Conservation (phyloP, 2,329 filamentous ascomycete species). For the Aspergillus ibericus region DNA sequence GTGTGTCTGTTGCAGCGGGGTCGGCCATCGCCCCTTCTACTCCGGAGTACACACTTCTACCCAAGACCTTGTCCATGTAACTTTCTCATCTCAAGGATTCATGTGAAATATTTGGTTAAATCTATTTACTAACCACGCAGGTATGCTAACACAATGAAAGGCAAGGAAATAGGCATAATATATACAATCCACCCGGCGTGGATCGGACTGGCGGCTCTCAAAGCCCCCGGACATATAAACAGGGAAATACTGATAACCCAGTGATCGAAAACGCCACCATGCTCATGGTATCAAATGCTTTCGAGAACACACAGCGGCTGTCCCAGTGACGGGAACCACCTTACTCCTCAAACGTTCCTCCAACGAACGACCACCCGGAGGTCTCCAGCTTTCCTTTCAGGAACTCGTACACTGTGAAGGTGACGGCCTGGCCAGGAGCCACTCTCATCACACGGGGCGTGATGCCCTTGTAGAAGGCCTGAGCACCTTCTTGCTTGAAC, state of each 20-base stretch:
- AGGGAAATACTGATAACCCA: slow-evolving; percentile 18
- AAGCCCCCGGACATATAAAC: slow-evolving; percentile 10
- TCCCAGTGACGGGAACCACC: background rate
- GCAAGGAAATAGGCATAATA: slow-evolving; percentile 14
- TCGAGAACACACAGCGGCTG: slow-evolving; percentile 19
- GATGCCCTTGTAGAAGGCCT: slow-evolving; percentile 98
- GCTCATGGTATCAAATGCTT: slow-evolving; percentile 30
- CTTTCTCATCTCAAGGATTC: background rate
- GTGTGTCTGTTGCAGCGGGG: slow-evolving; percentile 24
- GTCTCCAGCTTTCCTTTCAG: slow-evolving; percentile 71
- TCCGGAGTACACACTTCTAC: background rate
- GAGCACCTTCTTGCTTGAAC: slow-evolving; percentile 90
- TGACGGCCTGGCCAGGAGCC: slow-evolving; percentile 86
- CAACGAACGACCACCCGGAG: slow-evolving; percentile 60
- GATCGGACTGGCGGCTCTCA: slow-evolving; percentile 11
- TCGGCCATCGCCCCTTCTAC: background rate
- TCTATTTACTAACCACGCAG: background rate
- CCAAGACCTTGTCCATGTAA: background rate
- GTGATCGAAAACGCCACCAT: slow-evolving; percentile 29
- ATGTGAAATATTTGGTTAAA: background rate
- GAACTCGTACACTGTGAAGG: slow-evolving; percentile 74
- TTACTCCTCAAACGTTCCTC: slow-evolving; percentile 66
- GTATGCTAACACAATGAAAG: slow-evolving; percentile 12
- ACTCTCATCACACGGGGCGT: slow-evolving; percentile 97
- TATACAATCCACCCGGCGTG: slow-evolving; percentile 21